phyloP scores from a whole-genome alignment of 768 basidiomycete genomes.

The Filobasidium floriforme region DNA sequence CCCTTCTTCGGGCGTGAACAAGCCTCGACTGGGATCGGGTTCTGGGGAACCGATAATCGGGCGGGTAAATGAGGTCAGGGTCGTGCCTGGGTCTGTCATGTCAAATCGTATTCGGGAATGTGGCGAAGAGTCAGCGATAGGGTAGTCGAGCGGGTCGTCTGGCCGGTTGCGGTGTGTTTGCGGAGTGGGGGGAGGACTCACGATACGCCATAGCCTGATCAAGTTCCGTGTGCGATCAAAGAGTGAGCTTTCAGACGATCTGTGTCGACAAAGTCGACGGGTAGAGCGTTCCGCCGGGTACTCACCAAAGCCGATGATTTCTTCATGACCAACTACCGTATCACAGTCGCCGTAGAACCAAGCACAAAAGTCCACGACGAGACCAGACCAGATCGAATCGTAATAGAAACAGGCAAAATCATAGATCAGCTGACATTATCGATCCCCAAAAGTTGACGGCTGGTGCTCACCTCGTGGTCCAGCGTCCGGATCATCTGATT shows the following conservation, averaged over 20 bases:
- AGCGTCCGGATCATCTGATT: conserved; percentile 47
- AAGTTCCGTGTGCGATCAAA: conserved; percentile 20
- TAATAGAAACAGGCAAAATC: neutral
- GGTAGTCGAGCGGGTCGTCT: neutral
- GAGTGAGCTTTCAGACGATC: conserved; percentile 29
- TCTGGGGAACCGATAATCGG: conserved; percentile 37
- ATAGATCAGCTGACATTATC: too few relatives aligned
- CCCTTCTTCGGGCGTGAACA: conserved; percentile 42
- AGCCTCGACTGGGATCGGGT: conserved; percentile 41
- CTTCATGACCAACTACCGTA: conserved; percentile 33
- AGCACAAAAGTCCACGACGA: too few relatives aligned
- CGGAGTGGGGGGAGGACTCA: neutral
- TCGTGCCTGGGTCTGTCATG: conserved; percentile 39
- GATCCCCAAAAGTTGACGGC: too few relatives aligned
- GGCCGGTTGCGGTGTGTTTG: neutral
- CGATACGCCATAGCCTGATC: conserved; percentile 37
- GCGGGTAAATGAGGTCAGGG: conserved; percentile 39
- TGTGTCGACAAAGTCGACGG: conserved; percentile 21
- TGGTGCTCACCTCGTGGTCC: conserved; percentile 46
- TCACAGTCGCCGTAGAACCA: neutral
- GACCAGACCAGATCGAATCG: too few relatives aligned
- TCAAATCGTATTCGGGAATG: too few relatives aligned
- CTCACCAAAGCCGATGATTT: conserved; percentile 43
- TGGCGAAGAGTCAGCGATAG: neutral
- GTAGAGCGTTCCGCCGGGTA: too few relatives aligned